phyloP scores from a whole-genome alignment of 208 protist species.

The Leishmania major region DNA sequence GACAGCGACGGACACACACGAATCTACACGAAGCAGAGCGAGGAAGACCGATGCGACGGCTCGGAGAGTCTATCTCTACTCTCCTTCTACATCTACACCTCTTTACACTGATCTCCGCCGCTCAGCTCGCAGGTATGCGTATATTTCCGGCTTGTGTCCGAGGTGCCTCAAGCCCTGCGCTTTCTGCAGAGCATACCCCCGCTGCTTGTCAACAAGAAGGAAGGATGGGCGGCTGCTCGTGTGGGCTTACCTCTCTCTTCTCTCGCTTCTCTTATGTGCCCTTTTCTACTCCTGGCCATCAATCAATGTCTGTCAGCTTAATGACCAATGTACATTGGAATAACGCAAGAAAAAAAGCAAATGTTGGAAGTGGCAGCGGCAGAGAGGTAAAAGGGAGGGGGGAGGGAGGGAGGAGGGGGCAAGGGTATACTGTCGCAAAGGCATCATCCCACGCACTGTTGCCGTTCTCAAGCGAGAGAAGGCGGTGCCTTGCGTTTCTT shows the following conservation, averaged over 20 bases:
- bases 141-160: background rate
- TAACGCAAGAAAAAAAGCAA: background rate
- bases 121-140: background rate
- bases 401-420: background rate
- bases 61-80: background rate
- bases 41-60: background rate
- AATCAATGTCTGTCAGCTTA: background rate
- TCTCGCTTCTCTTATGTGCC: background rate
- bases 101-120: background rate
- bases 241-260: background rate
- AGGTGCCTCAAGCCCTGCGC: background rate
- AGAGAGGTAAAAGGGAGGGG: background rate
- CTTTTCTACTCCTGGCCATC: background rate
- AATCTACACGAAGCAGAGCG: background rate
- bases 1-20: background rate
- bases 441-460: background rate
- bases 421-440: background rate
- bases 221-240: background rate
- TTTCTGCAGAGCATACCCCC: background rate
- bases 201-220: background rate
- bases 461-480: background rate
- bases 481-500: background rate
- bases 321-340: background rate
- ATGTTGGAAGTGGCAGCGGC: background rate
- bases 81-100: background rate